Conservation (phyloP, 2,329 filamentous ascomycete genomes). For the Cladosporium sp. region DNA sequence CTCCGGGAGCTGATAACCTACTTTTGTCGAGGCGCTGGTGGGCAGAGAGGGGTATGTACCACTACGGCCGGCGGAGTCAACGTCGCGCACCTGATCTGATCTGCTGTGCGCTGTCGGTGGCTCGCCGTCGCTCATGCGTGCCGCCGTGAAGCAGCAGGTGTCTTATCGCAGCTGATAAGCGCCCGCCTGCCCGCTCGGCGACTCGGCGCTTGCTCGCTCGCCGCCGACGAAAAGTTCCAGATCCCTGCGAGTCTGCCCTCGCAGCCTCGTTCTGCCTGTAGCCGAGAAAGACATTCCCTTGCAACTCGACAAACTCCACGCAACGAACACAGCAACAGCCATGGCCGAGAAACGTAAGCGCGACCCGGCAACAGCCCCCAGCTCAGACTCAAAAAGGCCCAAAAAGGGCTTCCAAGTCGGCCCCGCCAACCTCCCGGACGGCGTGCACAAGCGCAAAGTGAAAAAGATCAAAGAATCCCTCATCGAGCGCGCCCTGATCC, state of each 20-base stretch:
- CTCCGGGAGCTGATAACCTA: no score
- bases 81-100: no score
- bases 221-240: neutral
- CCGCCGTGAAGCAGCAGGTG: neutral
- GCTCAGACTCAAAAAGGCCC: slow-evolving; percentile 37
- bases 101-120: no score
- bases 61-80: no score
- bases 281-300: neutral
- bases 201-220: neutral
- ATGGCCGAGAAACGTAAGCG: slow-evolving; percentile 13
- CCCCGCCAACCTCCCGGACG: slow-evolving; percentile 84
- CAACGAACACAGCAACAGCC: neutral
- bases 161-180: neutral
- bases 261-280: neutral
- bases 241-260: neutral
- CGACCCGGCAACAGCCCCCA: neutral
- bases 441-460: slow-evolving; percentile 82
- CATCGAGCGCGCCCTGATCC: slow-evolving; percentile 88
- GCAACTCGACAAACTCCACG: neutral
- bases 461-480: slow-evolving; percentile 84
- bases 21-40: no score
- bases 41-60: no score
- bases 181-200: neutral
- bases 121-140: no score
- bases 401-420: slow-evolving; percentile 78